Evolutionary conservation across 2,329 filamentous ascomycete species (phyloP).

Genomic region (Rhinocladiella similis): DNA sequence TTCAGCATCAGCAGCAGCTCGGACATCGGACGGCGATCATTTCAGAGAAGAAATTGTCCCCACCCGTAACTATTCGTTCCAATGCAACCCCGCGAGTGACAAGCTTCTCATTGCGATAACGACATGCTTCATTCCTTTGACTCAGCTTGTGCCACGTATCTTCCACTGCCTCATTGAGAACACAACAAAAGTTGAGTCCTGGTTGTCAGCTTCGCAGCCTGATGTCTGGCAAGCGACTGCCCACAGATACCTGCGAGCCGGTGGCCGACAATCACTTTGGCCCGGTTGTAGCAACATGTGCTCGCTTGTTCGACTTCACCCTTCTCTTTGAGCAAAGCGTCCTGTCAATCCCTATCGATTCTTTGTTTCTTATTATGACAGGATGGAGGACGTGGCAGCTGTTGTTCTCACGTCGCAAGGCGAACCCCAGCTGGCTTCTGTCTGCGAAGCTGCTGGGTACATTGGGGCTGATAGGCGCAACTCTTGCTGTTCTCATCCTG

Average conservation of each 20-base stretch:
- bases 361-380: neutral
- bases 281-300: conserved; percentile 3
- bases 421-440: neutral
- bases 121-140: no score
- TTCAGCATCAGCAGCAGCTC: no score
- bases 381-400: neutral
- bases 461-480: neutral
- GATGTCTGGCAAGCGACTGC: no score
- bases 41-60: no score
- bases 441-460: neutral
- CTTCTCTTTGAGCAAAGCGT: conserved; percentile 46
- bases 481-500: neutral
- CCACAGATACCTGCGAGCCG: neutral
- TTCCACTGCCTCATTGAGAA: no score
- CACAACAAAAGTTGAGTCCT: no score
- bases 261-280: conserved; percentile 4
- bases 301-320: conserved; percentile 41
- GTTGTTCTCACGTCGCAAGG: neutral
- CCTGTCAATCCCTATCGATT: conserved; percentile 35
- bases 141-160: no score
- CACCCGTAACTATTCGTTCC: no score
- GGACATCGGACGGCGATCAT: no score
- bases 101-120: no score
- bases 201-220: no score
- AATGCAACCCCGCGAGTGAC: no score